Evolutionary conservation across 805 yeast species (phyloP).

Genomic region (Ogataea wickerhamii): DNA sequence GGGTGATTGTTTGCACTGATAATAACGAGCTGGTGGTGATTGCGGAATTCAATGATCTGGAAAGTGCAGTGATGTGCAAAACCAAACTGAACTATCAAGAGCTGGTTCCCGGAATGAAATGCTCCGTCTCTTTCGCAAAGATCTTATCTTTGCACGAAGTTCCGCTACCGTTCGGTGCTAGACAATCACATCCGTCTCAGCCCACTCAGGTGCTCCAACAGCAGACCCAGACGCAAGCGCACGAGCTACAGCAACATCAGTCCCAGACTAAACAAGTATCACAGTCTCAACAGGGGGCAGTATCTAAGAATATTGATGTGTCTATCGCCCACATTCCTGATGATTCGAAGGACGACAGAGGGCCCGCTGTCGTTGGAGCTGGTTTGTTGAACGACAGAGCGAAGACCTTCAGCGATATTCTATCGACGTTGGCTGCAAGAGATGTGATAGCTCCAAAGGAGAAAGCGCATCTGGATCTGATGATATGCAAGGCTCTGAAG

Average conservation of each 20-base stretch:
- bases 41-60: slow-evolving; percentile 69
- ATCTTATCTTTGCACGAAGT: slow-evolving; percentile 33
- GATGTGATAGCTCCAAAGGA: slow-evolving; percentile 43
- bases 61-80: slow-evolving; percentile 75
- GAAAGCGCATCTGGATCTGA: slow-evolving; percentile 38
- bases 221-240: slow-evolving; percentile 1
- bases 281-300: slow-evolving; percentile 3
- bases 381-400: slow-evolving; percentile 23
- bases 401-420: slow-evolving; percentile 12
- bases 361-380: slow-evolving; percentile 12
- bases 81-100: slow-evolving; percentile 80
- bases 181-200: not conserved
- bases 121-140: slow-evolving; percentile 83
- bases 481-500: slow-evolving; percentile 41
- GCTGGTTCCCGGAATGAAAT: slow-evolving; percentile 70
- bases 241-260: not conserved
- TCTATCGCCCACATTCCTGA: slow-evolving; percentile 13
- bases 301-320: slow-evolving; percentile 4
- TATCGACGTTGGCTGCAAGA: slow-evolving; percentile 13
- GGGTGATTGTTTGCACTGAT: slow-evolving; percentile 46
- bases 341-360: slow-evolving; percentile 13
- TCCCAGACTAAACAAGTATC: not conserved
- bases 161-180: not conserved
- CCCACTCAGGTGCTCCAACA: slow-evolving; percentile 1
- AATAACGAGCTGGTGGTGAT: slow-evolving; percentile 44